Evolutionary conservation across 495 filamentous ascomycete genomes (phyloP).

Genomic region (Neurospora sp.): DNA sequence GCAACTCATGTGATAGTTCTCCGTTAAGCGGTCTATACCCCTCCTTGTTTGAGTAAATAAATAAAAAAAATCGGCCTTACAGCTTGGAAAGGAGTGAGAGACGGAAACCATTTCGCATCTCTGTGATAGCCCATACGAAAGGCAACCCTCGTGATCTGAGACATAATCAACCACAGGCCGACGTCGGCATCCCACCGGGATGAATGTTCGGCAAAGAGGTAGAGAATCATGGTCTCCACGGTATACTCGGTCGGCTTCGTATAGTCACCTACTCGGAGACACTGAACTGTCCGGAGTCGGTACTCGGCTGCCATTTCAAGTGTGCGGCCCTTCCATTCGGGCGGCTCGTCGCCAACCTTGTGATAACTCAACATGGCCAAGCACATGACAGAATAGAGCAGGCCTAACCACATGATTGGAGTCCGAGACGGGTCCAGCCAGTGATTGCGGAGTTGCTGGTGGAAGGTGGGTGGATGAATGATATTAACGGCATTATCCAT

Average conservation of each 20-base stretch:
- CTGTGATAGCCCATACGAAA: conserved; percentile 96
- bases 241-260: conserved; percentile 77
- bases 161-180: conserved; percentile 70
- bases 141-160: conserved; percentile 73
- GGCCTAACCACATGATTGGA: conserved; percentile 77
- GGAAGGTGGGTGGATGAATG: conserved; percentile 79
- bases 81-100: conserved; percentile 75
- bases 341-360: conserved; percentile 82
- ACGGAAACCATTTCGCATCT: conserved; percentile 74
- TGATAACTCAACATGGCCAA: conserved; percentile 87
- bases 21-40: background rate
- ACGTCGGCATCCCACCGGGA: conserved; percentile 72
- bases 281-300: conserved; percentile 74
- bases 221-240: conserved; percentile 82
- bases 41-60: background rate
- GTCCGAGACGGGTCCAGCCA: conserved; percentile 79
- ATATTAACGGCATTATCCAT: conserved; percentile 52
- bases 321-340: conserved; percentile 65
- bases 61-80: conserved; percentile 17
- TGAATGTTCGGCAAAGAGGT: conserved; percentile 71
- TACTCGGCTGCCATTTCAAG: conserved; percentile 73
- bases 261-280: conserved; percentile 78
- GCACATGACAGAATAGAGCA: conserved; percentile 81
- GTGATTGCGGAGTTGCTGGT: conserved; percentile 75
- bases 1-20: background rate